These are phyloP conservation scores for Crithidia acanthocephali DNA, from an alignment of 208 protist species.

Conservation along the genomic window DNA sequence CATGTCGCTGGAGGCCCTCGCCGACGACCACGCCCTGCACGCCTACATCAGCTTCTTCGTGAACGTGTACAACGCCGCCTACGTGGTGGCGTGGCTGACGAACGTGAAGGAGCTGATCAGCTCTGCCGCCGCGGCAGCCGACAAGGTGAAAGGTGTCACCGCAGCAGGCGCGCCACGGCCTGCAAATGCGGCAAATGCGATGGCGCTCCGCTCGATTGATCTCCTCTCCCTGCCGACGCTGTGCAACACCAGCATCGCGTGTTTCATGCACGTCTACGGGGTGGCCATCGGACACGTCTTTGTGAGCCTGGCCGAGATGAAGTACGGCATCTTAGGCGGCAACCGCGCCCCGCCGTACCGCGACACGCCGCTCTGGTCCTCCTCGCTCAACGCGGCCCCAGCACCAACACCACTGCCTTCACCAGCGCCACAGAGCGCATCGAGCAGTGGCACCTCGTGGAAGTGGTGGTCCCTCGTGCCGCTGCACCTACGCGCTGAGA, in stretches of 20 bases:
- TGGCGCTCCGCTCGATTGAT: conserved; percentile 19
- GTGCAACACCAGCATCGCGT: conserved; percentile 31
- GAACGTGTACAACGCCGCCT: conserved; percentile 79
- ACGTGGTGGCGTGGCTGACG: conserved; percentile 72
- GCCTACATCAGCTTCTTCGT: conserved; percentile 33
- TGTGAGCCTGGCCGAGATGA: conserved; percentile 65
- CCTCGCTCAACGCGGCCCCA: conserved; percentile 16
- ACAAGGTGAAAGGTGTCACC: background rate
- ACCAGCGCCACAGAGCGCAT: conserved; percentile 11
- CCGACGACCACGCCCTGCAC: conserved; percentile 22
- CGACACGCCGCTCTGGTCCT: conserved; percentile 37
- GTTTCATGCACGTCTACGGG: conserved; percentile 58
- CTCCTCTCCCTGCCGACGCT: conserved; percentile 31
- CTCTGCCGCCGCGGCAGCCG: conserved; percentile 3
- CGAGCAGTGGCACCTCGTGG: background rate
- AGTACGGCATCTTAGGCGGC: conserved; percentile 70
- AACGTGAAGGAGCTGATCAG: conserved; percentile 29
- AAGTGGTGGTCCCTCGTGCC: conserved; percentile 14
- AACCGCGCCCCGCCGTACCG: conserved; percentile 44
- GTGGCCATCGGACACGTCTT: conserved; percentile 54
- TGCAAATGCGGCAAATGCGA: background rate
- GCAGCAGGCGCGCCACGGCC: background rate
- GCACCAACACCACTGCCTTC: conserved; percentile 15
- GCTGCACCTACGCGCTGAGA: conserved; percentile 23
- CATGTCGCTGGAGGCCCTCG: conserved; percentile 19